Evolutionary conservation across 2,329 filamentous ascomycete genomes (phyloP), one percentile per base, ranked within the genome.

Genomic region (Hypoxylon sp.): DNA sequence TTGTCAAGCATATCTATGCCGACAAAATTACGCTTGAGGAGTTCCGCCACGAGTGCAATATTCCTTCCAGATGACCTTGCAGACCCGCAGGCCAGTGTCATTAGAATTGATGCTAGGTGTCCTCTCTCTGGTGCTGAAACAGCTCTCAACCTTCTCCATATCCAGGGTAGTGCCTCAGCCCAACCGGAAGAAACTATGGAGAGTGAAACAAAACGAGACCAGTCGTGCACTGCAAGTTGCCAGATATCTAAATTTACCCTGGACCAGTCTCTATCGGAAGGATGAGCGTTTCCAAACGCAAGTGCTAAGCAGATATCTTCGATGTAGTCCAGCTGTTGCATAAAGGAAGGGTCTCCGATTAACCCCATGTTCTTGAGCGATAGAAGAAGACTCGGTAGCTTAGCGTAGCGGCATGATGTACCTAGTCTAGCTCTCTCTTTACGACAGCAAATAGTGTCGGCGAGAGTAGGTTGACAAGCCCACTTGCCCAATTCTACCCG

Each of bases 11-110:
- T 31, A 50, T 62, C 31, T 2, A 21, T 15, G 5, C 51, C 59
- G 59, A 55, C 15, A n/a, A 44, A 56, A 17, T 32, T 44, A 6
- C 21, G n/a, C 13, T 42, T 8, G n/a, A 62, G 51, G 44, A 62
- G 39, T 6, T 15, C 31, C 7, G n/a, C 3, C 32, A 47, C 10
- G 29, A 52, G 31, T n/a, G 17, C 24, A 27, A 27, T 27, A 27
- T 27, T 27, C 24, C 24, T 27, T 27, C 24, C 24, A 5, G 24
- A 27, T 27, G 24, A 2, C 24, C 24, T 27, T 27, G 24, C 24
- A 27, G 24, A 27, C 24, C 24, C 24, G 24, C 24, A 27, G 24
- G 24, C 24, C 24, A 27, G 3, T 27, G 8, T 37, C 10, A 53
- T 35, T 24, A 39, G 6, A 7, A 37, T 21, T 1, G 50, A 37